Base-by-base conservation (phyloP, 768 basidiomycete genomes). In the Collybia sordida region DNA sequence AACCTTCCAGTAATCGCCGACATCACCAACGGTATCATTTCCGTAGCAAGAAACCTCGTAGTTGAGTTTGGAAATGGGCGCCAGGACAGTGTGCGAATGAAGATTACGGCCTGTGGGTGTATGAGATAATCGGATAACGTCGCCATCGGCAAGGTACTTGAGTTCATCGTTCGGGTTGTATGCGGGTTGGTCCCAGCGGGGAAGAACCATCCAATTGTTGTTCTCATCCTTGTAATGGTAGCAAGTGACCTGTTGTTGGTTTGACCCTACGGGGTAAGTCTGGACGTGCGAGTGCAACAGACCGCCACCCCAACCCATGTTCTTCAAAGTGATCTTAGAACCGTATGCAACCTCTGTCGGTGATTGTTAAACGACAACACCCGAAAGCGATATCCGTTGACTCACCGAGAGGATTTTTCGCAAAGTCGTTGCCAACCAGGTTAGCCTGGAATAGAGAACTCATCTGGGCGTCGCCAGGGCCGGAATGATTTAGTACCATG, bases 161-260 rank as follows among this genome's bases (percentile, higher is more conserved):
- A 98, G 68, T 4, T 80, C 79, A 44, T 77, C 82, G 45, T 88
- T 79, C 3, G 81, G 82, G 58, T 92, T 78, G 61, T 87, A 81
- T 1, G 67, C 62, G 0, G 81, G 73, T 52, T 88, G 82, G 27
- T 88, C 81, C 97, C 96, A 98, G 1, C 74, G 75, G 5, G 93
- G 93, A 1, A 86, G 73, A 56, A 98, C 64, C 15, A 72, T 60
- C 89, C 93, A 98, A 39, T 98, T 78, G 72, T 99, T 99, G 78
- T 99, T 99, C 42, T 86, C 84, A 63, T 98, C 97, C 72, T 97
- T 98, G 82, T 99, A 98, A 72, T 99, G 97, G 66, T 98, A 99
- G 69, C 97, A 99, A 0, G 97, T 98, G 3, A 98, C 85, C 68
- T 99, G 97, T 61, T 98, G 97, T 64, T 98, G 97, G 49, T 74